Evolutionary conservation across 441 rosid species (phyloP), one percentile per base, ranked within the genome.

Genomic region (Corymbia calophylla): DNA sequence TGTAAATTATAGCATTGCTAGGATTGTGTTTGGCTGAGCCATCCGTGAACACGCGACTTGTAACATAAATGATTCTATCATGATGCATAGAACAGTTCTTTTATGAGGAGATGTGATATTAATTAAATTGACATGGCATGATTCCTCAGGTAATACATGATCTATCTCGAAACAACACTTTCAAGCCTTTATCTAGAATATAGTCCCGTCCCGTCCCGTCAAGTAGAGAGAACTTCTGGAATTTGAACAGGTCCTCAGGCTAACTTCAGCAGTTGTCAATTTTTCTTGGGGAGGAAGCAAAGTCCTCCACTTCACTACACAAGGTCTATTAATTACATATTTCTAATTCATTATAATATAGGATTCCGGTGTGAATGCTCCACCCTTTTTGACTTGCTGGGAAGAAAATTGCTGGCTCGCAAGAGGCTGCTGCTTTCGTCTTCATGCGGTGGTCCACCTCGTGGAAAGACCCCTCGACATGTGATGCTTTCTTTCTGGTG

Each of bases 31-130:
- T 35, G 27, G 48, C 48, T 15, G 3, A 39, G 10, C 23, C 81
- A 35, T 19, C 3, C 8, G 3, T 35, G 48, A 19, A 25, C 3
- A 9, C 47, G 23, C 16, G 13, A 35, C 27, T 1, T 35, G 15
- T 21, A 35, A 70, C 15, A 35, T 19, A 17, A 70, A 70, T 2
- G 48, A 70, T 70, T 70, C 27, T 35, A 19, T 70, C 12, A 5
- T 8, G 1, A 35, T 19, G 11, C 1, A 1, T 10, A 70, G 8
- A 70, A 19, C 1, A 13, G 1, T 5, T 21, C 1, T 19, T 35
- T 70, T 10, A 35, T 6, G 29, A 70, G 4, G 8, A 35, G 3
- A 9, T 8, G 8, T 5, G 51, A 44, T 77, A 13, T 44, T 44
- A n/a, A 77, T 44, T 12, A 23, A 44, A 44, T 77, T 44, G 29